Base-by-base conservation (phyloP, 495 filamentous ascomycete genomes). In the Penicillium bovifimosum region DNA sequence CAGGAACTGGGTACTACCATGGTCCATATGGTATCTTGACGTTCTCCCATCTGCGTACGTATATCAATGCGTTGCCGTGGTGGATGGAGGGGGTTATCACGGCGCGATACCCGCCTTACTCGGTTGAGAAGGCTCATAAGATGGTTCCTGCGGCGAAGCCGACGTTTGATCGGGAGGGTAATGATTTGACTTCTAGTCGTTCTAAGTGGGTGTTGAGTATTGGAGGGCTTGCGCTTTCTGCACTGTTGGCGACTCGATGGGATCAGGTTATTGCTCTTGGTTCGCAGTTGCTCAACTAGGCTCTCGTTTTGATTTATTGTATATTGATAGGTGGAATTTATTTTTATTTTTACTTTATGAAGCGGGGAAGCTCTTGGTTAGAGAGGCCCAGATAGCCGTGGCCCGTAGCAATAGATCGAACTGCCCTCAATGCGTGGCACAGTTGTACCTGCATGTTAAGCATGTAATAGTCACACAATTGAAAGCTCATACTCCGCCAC, bases 21-120 rank as follows among this genome's bases (percentile, higher is more conserved):
- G 91, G 91, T 44, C 78, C 78, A 56, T 76, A 84, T 31, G 82
- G 80, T n/a, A 89, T 91, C 71, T 85, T 91, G 55, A 76, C 73
- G 59, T 96, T 95, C 72, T 83, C 63, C 7, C 84, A 93, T 69
- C 72, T 82, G 14, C 80, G 90, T 46, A 81, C 79, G 2, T 33
- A 46, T 18, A 53, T 47, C 18, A 52, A 63, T 47, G 60, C 56
- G 43, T 61, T 91, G 18, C 60, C 60, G 9, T 28, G 53, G 27
- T 63, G 60, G 60, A 50, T 87, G 60, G 88, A 92, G 60, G 63
- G 67, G 24, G 59, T 90, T 52, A 59, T 92, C 52, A 73, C 70
- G 34, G 72, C 87, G 38, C 75, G 88, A 35, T 92, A 92, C 68
- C 81, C 86, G 63, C 88, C 88, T 5, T 88, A 83, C 63, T 60